Evolutionary conservation across 2,329 filamentous ascomycete genomes (phyloP), one percentile per base, ranked within the genome.

Genomic region (Microthyrium microscopicum): DNA sequence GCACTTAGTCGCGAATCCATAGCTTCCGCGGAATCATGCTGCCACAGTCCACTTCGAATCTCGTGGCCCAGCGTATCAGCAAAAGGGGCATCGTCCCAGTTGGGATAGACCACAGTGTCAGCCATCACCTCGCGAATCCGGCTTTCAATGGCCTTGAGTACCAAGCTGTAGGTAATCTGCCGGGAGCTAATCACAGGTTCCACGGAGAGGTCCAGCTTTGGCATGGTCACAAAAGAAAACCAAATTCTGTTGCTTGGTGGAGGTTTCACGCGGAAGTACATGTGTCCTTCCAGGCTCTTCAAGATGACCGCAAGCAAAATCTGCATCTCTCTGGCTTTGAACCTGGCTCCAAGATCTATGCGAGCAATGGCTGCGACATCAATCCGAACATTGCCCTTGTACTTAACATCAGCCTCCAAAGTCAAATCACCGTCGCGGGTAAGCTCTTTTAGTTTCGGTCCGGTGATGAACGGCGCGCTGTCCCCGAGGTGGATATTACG

Each of bases 81-180:
- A 53, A 98, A 95, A 0, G 89, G 84, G 17, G 83, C 68, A 50
- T 98, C 89, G 42, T 98, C 89, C 87, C 89, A 98, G 49, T 92
- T 92, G 0, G 89, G 89, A 36, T 77, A 63, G 2, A 98, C 89
- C 15, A 95, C 54, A 1, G 84, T 93, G 56, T 98, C 89, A 7
- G 79, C 81, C 39, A 98, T 68, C 6, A 94, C 84, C 54, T 94
- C 85, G 47, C 91, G 80, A 51, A 98, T 94, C 31, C 84, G 70
- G 48, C 80, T 92, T 55, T 98, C 89, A 38, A 98, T 95, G 40
- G 91, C 82, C 31, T 84, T 73, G 9, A 95, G 66, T 35, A 98
- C 89, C 38, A 93, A 70, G 2, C 77, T 81, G 53, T 93, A 95
- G 0, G 89, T 95, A 42, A 98, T 93, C 51, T 95, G 87, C 37